phyloP scores from a whole-genome alignment of 768 basidiomycete species.

The Epithele typhae region DNA sequence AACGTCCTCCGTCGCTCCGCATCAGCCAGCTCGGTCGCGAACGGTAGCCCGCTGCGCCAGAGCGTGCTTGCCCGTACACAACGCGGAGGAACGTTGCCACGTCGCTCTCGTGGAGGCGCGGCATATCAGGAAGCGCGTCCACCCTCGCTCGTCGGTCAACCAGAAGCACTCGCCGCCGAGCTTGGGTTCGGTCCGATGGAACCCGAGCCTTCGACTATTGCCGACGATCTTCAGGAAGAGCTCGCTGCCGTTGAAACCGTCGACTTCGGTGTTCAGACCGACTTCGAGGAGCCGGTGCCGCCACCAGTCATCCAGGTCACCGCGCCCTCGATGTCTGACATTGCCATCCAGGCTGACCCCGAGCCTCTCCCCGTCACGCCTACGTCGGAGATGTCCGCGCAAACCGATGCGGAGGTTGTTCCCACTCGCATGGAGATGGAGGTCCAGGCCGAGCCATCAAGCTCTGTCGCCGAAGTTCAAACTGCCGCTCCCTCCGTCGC shows the following conservation, averaged over 20 bases:
- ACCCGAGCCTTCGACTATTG: constrained; percentile 28
- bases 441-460: constrained; percentile 29
- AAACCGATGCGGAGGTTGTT: constrained; percentile 27
- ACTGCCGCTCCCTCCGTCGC: constrained; percentile 8
- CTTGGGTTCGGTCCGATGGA: constrained; percentile 40
- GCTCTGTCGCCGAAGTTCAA: constrained; percentile 20
- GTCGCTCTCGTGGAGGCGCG: constrained; percentile 60
- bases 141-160: constrained; percentile 64
- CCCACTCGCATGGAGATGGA: constrained; percentile 50
- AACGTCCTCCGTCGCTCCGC: constrained; percentile 63
- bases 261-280: constrained; percentile 68
- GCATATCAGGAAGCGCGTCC: constrained; percentile 70
- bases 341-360: constrained; percentile 32
- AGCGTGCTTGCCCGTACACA: constrained; percentile 46
- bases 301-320: constrained; percentile 22
- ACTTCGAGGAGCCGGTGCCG: constrained; percentile 36
- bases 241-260: constrained; percentile 38
- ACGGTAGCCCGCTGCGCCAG: constrained; percentile 59
- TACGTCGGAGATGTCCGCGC: constrained; percentile 25
- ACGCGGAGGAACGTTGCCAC: constrained; percentile 45
- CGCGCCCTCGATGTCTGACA: constrained; percentile 27
- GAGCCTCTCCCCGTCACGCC: constrained; percentile 15
- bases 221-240: constrained; percentile 35
- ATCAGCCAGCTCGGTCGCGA: constrained; percentile 37
- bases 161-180: constrained; percentile 61